Conservation (phyloP, 305 asterid species). For the Withania somnifera region DNA sequence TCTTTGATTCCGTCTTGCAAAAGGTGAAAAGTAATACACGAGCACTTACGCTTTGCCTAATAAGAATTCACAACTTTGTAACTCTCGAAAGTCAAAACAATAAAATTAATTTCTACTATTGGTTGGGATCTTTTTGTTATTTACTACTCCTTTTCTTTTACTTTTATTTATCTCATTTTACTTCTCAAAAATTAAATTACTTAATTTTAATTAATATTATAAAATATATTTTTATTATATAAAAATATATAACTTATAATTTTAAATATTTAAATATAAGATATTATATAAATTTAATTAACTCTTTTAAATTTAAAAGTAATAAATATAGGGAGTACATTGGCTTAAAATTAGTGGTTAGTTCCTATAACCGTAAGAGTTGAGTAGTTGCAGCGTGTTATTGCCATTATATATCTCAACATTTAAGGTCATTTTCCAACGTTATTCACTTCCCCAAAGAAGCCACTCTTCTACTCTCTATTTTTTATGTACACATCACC, state of each 20-base stretch:
- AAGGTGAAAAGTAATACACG: not conserved
- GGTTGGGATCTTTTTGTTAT: not conserved
- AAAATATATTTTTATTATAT: no score
- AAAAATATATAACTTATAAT: no score
- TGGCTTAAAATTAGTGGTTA: not conserved
- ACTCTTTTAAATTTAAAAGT: no score
- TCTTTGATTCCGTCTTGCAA: not conserved
- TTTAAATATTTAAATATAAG: no score
- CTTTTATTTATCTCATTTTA: no score
- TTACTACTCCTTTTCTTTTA: not conserved
- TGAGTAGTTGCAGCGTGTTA: not conserved
- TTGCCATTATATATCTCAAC: constrained; percentile 14
- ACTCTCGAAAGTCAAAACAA: not conserved
- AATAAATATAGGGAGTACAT: no score
- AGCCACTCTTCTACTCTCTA: not conserved
- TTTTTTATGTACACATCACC: constrained; percentile 14
- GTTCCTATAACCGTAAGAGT: not conserved
- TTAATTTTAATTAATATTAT: no score
- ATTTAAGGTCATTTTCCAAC: constrained; percentile 4
- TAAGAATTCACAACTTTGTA: not conserved
- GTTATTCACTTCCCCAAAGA: not conserved
- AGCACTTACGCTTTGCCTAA: not conserved
- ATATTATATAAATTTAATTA: no score
- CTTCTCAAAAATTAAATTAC: no score
- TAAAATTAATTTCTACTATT: not conserved